Conservation (phyloP, 2,329 filamentous ascomycete genomes). For the Sporothrix sp. region DNA sequence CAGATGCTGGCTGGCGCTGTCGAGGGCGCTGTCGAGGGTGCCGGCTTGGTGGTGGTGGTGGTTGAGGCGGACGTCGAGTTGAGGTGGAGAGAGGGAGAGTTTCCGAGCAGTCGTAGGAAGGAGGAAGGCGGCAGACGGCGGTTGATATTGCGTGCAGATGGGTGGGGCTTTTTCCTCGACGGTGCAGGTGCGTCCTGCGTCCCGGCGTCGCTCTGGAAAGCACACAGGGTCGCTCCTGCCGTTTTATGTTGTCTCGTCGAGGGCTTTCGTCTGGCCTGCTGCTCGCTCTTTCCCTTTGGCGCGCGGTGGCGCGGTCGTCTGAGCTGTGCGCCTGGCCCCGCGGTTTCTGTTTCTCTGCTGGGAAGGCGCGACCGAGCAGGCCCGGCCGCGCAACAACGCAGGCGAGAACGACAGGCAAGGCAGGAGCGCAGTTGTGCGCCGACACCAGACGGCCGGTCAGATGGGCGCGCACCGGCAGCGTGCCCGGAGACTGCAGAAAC, state of each 20-base stretch:
- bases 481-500: not conserved
- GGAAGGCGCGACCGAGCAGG: conserved; percentile 6
- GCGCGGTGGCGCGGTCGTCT: conserved; percentile 1
- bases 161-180: not conserved
- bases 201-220: no score
- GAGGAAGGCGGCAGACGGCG: not conserved
- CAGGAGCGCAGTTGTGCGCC: not conserved
- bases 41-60: not conserved
- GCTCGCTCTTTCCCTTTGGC: conserved; percentile 1
- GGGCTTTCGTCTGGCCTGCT: not conserved
- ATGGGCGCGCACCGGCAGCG: no score
- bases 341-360: not conserved
- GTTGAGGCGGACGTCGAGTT: not conserved
- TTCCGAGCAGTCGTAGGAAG: conserved; percentile 2
- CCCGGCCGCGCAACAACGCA: not conserved
- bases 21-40: not conserved
- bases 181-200: no score
- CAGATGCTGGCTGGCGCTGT: no score
- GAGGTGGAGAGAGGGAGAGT: not conserved
- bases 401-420: not conserved
- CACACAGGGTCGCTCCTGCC: conserved; percentile 5
- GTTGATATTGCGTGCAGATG: not conserved
- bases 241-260: conserved; percentile 6
- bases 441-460: not conserved
- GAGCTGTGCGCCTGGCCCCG: conserved; percentile 6